A percentile compares a stretch with the other conserved stretches of the same genome.
Conservation (phyloP, 1,139 yeast species). For the Candida dubliniensis region DNA sequence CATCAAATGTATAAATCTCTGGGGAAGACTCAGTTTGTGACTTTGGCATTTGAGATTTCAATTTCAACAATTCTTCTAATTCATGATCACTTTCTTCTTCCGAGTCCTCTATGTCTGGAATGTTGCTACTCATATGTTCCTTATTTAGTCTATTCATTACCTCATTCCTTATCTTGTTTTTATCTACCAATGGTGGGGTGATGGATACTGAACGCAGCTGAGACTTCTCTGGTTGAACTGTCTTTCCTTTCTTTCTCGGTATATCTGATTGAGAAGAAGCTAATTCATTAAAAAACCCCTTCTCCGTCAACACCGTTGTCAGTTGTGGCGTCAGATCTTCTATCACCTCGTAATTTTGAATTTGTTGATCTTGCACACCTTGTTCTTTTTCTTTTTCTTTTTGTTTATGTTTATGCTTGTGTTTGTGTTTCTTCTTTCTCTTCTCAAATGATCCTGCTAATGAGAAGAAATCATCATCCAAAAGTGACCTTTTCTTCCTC, state of each 20-base stretch:
- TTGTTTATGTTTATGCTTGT: slow-evolving; percentile 8
- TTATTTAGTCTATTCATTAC: slow-evolving; percentile 8
- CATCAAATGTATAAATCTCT: slow-evolving; percentile 22
- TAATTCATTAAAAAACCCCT: neutral
- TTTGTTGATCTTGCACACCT: neutral
- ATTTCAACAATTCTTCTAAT: slow-evolving; percentile 7
- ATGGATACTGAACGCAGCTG: slow-evolving; percentile 1
- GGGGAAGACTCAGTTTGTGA: slow-evolving; percentile 4
- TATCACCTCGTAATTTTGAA: neutral
- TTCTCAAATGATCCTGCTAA: slow-evolving; percentile 18
- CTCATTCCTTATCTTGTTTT: slow-evolving; percentile 10
- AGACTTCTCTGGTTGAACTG: no score
- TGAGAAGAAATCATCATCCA: slow-evolving; percentile 35
- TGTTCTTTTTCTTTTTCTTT: neutral
- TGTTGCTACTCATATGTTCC: slow-evolving; percentile 3
- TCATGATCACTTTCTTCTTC: slow-evolving; percentile 12
- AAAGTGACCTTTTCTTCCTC: slow-evolving; percentile 8
- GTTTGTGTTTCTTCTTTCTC: slow-evolving; percentile 24
- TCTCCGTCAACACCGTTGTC: neutral
- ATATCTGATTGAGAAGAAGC: no score
- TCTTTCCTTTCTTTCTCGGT: no score
- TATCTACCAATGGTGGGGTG: slow-evolving; percentile 17
- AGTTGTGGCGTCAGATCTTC: no score
- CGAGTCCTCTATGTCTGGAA: slow-evolving; percentile 6
- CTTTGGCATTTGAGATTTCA: neutral